Conservation (phyloP, 352 stramenopile species). For the Phytophthora citricola region DNA sequence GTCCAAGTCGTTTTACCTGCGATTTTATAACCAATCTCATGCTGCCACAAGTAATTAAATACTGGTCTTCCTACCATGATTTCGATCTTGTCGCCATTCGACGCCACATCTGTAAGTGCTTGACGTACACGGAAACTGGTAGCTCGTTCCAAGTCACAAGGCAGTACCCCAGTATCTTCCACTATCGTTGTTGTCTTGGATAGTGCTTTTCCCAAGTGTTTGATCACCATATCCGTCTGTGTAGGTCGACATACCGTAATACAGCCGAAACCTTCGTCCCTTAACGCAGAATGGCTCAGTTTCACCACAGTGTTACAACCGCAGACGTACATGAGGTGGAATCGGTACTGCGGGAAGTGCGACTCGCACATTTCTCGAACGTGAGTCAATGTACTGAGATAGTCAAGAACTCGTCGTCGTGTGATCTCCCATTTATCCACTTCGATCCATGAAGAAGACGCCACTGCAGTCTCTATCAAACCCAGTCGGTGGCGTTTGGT, state of each 20-base stretch:
- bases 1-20: conserved; percentile 62
- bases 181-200: conserved; percentile 69
- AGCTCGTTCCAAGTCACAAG: conserved; percentile 68
- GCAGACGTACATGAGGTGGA: conserved; percentile 82
- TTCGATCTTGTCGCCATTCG: conserved; percentile 50
- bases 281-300: conserved; percentile 71
- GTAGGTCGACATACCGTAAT: conserved; percentile 72
- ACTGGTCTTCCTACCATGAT: conserved; percentile 78
- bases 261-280: conserved; percentile 72
- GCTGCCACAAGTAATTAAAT: conserved; percentile 66
- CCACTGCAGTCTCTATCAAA: conserved; percentile 70
- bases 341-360: conserved; percentile 66
- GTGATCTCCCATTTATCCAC: conserved; percentile 90
- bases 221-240: conserved; percentile 74
- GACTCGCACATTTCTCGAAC: conserved; percentile 78
- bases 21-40: conserved; percentile 67
- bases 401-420: conserved; percentile 72
- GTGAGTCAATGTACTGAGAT: conserved; percentile 77
- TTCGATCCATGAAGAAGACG: conserved; percentile 80
- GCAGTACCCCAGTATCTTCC: conserved; percentile 73
- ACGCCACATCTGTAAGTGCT: conserved; percentile 38
- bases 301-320: conserved; percentile 84
- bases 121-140: conserved; percentile 74
- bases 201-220: conserved; percentile 72
- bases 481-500: conserved; percentile 69